A percentile compares a stretch with the other conserved stretches of the same genome.
These are phyloP conservation scores for Rhizophora apiculata DNA, from an alignment of 345 rosid species.

Conservation along the genomic window DNA sequence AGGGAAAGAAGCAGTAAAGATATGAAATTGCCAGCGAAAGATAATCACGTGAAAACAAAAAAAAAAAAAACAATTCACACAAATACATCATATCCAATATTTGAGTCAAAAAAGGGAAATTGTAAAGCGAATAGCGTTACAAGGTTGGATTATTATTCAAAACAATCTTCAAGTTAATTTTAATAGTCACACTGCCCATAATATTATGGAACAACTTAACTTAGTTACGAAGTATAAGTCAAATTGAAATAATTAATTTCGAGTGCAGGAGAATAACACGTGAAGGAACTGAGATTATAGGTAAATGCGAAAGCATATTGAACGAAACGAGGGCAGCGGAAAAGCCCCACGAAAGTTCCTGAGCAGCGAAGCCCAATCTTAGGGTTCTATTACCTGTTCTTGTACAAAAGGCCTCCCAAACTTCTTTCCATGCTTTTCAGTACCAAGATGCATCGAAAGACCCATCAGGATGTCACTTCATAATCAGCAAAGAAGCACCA, in stretches of 20 bases:
- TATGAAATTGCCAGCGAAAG: no score
- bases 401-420: no score
- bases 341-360: slow-evolving; percentile 16
- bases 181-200: neutral
- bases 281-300: slow-evolving; percentile 18
- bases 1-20: no score
- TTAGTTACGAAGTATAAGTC: slow-evolving; percentile 14
- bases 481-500: slow-evolving; percentile 20
- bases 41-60: no score
- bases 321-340: slow-evolving; percentile 18
- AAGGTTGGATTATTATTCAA: no score
- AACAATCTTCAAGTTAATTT: neutral
- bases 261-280: slow-evolving; percentile 26
- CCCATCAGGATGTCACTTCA: slow-evolving; percentile 15
- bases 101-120: no score
- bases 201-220: neutral
- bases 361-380: neutral
- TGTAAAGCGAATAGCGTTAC: no score
- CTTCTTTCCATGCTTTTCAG: neutral
- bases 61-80: no score
- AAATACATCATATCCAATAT: no score
- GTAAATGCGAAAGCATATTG: slow-evolving; percentile 9
- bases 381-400: no score
- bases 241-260: slow-evolving; percentile 20
- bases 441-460: neutral